Evolutionary conservation across 2,329 filamentous ascomycete species (phyloP), one percentile per base, ranked within the genome.

Genomic region (Claviceps arundinis): DNA sequence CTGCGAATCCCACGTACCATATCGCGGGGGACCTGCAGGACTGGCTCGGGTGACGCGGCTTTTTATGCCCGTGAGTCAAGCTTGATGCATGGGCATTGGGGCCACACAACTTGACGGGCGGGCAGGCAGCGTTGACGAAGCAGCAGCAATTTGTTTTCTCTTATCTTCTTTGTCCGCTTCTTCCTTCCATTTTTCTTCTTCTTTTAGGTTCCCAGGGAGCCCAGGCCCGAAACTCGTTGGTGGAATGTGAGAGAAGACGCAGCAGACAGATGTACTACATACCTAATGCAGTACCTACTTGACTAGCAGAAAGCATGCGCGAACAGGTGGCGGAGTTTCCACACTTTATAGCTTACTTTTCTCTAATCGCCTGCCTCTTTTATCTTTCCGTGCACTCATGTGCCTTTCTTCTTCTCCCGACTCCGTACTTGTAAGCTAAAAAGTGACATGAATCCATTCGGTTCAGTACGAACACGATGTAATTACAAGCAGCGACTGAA

Each of bases 1-100:
- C 66, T 38, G 69, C 69, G 46, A 71, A 71, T 53, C 67, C 69
- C 37, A 71, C 69, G 17, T 71, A 71, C 58, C 62, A 68, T 51
- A 62, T 70, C 49, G 65, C 66, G 52, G 67, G 68, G 45, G 69
- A 71, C 56, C 54, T 71, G 57, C 63, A 67, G 58, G 66, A 70
- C 52, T 68, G 65, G 64, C 60, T 65, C 53, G 58, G 59, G 40
- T 64, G 62, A 54, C 57, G 54, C 17, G 30, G 13, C 14, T 6
- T 34, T 48, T 16, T n/a, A 14, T 37, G 37, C 37, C 37, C 22
- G 30, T 16, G 13, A 41, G 14, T 22, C 47, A 16, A 24, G 13
- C 24, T 40, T n/a, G 38, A 34, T 34, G 3, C 30, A 34, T 34
- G 30, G 30, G 30, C 30, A 34, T 34, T 34, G 30, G 30, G 30